phyloP scores from a whole-genome alignment of 2,329 filamentous ascomycete genomes.

The Cladosporium sp. region DNA sequence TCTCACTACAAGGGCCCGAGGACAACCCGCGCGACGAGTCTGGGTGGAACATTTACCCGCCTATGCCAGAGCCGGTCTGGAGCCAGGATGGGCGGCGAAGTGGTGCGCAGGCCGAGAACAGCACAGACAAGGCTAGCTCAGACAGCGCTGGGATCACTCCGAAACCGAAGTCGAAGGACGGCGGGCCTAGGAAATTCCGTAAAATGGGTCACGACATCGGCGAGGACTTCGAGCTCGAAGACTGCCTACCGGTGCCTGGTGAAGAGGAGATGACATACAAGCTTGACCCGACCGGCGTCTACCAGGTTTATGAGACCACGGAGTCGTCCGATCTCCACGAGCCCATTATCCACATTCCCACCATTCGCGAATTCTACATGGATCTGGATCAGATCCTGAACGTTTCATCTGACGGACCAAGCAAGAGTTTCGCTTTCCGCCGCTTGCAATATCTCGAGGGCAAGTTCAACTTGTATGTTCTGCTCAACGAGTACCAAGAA shows the following conservation, averaged over 20 bases:
- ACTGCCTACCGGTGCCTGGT: conserved; percentile 67
- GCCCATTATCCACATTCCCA: conserved; percentile 79
- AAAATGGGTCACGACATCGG: conserved; percentile 89
- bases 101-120: conserved; percentile 12
- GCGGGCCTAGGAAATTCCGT: conserved; percentile 48
- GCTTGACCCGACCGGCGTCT: conserved; percentile 79
- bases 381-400: conserved; percentile 81
- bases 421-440: conserved; percentile 94
- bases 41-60: conserved; percentile 82
- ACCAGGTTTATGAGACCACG: conserved; percentile 77
- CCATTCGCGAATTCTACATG: conserved; percentile 90
- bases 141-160: conserved; percentile 27
- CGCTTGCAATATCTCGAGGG: conserved; percentile 92
- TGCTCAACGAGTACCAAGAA: conserved; percentile 96
- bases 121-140: conserved; percentile 23
- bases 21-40: conserved; percentile 85
- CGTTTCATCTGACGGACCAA: conserved; percentile 90
- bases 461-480: conserved; percentile 89
- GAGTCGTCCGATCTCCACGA: conserved; percentile 55
- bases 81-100: conserved; percentile 36
- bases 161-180: conserved; percentile 22
- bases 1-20: conserved; percentile 73
- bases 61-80: conserved; percentile 89
- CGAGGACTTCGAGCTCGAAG: conserved; percentile 80
- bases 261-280: conserved; percentile 66